These are phyloP conservation scores for Primulina eburnea DNA, from an alignment of 257 asterid species.

Conservation along the genomic window DNA sequence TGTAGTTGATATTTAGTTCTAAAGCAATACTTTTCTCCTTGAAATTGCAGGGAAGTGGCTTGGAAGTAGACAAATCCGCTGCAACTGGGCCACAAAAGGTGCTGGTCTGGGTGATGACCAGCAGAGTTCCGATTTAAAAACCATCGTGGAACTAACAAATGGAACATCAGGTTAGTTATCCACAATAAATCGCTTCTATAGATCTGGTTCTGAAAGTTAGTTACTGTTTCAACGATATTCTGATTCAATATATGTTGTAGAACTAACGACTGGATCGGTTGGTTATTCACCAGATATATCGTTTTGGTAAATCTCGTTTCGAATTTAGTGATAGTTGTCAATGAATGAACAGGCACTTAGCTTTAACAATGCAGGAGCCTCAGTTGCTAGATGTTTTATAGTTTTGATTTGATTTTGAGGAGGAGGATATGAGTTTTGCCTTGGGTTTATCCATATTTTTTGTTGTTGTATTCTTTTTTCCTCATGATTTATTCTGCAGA, in stretches of 20 bases:
- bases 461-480: neutral
- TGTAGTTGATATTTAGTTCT: neutral
- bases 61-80: slow-evolving; percentile 88
- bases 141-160: slow-evolving; percentile 55
- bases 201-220: neutral
- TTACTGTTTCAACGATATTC: neutral
- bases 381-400: neutral
- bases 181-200: neutral
- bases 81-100: slow-evolving; percentile 93
- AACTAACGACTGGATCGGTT: neutral
- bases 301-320: neutral
- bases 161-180: slow-evolving; percentile 57
- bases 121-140: slow-evolving; percentile 53
- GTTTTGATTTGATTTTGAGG: neutral
- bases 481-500: slow-evolving; percentile 44
- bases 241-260: neutral
- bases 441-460: neutral
- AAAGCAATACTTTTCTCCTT: neutral
- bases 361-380: neutral
- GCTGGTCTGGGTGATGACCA: slow-evolving; percentile 58
- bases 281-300: neutral
- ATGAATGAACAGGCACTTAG: neutral
- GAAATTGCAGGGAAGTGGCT: slow-evolving; percentile 72
- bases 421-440: neutral
- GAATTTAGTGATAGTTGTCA: neutral